Conservation (phyloP, 805 yeast genomes). For the Metschnikowia matae region DNA sequence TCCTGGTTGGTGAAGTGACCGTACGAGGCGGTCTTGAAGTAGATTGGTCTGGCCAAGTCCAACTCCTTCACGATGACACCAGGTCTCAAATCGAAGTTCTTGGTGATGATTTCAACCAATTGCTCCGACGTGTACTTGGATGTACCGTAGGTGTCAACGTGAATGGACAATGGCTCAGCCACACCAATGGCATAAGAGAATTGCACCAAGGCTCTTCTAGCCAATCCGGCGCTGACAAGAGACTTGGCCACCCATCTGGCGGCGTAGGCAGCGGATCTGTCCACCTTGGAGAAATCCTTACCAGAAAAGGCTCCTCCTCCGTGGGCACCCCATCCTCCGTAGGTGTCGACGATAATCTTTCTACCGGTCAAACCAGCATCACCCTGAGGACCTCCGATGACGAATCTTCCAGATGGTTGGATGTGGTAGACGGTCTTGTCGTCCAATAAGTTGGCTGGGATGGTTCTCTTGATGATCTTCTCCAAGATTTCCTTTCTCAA, state of each 20-base stretch:
- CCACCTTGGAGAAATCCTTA: constrained; percentile 99
- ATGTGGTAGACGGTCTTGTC: constrained; percentile 96
- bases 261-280: constrained; percentile 99
- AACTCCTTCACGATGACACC: constrained; percentile 97
- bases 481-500: constrained; percentile 72
- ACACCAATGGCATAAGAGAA: constrained; percentile 99
- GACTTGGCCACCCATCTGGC: constrained; percentile 99
- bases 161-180: constrained; percentile 97
- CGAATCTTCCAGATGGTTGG: constrained; percentile 99
- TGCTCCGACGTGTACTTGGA: constrained; percentile 84
- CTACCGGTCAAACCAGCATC: constrained; percentile 99
- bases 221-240: constrained; percentile 88
- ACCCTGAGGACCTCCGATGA: constrained; percentile 99
- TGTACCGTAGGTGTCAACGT: constrained; percentile 98
- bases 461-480: constrained; percentile 86
- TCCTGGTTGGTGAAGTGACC: constrained; percentile 99
- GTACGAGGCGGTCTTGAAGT: constrained; percentile 97
- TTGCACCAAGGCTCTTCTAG: constrained; percentile 96
- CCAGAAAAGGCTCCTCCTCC: constrained; percentile 99
- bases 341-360: constrained; percentile 98
- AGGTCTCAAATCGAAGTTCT: constrained; percentile 98
- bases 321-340: constrained; percentile 99
- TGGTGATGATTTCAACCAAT: constrained; percentile 84
- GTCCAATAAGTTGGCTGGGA: constrained; percentile 86
- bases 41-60: constrained; percentile 98